phyloP scores from a whole-genome alignment of 768 basidiomycete genomes.

The Boletus coccyginus region DNA sequence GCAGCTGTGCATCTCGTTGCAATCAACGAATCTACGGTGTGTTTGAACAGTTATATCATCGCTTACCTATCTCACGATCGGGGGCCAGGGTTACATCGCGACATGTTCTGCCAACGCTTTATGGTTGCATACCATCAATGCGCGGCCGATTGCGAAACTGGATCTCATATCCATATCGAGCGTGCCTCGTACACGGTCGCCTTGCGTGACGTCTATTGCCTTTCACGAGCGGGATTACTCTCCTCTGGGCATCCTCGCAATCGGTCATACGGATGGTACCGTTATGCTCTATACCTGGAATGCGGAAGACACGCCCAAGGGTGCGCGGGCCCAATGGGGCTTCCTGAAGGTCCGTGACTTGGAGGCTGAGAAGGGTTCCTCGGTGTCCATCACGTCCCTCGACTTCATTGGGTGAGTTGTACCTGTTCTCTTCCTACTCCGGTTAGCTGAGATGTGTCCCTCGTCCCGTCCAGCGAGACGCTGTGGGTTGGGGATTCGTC shows the following conservation, averaged over 20 bases:
- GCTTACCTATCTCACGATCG: conserved; percentile 1
- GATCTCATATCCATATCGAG: conserved; percentile 56
- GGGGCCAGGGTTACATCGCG: conserved; percentile 78
- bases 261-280: conserved; percentile 71
- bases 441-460: neutral
- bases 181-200: conserved; percentile 40
- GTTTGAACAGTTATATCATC: too few species aligned
- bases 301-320: conserved; percentile 66
- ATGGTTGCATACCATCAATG: conserved; percentile 86
- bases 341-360: conserved; percentile 68
- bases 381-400: conserved; percentile 66
- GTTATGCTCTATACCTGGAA: conserved; percentile 85
- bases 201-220: conserved; percentile 69
- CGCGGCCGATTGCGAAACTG: conserved; percentile 66
- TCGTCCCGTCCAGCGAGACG: conserved; percentile 14
- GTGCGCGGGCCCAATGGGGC: conserved; percentile 69
- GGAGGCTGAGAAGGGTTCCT: conserved; percentile 44
- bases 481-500: conserved; percentile 26
- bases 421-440: neutral
- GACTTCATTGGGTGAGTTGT: conserved; percentile 70
- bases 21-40: conserved; percentile 84
- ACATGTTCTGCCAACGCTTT: conserved; percentile 72
- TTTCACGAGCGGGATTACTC: conserved; percentile 92
- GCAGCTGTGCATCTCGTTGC: conserved; percentile 62
- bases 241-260: conserved; percentile 72